phyloP scores from a whole-genome alignment of 1,139 yeast genomes.

The Eremothecium gossypii region DNA sequence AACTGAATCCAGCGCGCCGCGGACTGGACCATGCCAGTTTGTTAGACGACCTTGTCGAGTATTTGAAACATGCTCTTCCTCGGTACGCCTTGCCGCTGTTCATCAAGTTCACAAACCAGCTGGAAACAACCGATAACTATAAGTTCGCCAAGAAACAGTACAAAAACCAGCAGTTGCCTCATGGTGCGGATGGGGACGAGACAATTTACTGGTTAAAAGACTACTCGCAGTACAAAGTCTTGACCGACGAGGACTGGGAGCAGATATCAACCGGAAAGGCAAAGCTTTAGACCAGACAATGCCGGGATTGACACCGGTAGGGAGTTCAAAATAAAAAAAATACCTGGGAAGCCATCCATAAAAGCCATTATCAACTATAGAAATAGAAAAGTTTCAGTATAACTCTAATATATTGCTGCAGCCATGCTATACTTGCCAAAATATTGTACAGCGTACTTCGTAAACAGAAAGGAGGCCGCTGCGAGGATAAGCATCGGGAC shows the following conservation, averaged over 20 bases:
- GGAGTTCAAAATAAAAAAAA: not conserved
- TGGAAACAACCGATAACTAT: conserved; percentile 71
- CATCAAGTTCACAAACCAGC: conserved; percentile 53
- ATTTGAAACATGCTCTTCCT: conserved; percentile 50
- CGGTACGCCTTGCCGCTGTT: conserved; percentile 83
- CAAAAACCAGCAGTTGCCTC: conserved; percentile 70
- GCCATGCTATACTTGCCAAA: not conserved
- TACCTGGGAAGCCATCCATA: not conserved
- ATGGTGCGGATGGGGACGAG: conserved; percentile 53
- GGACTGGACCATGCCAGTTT: conserved; percentile 30
- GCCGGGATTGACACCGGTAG: no score
- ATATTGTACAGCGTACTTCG: conserved; percentile 1
- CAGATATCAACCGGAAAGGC: conserved; percentile 32
- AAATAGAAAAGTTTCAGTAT: not conserved
- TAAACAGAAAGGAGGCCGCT: conserved; percentile 4
- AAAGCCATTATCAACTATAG: not conserved
- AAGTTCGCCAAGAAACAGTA: conserved; percentile 74
- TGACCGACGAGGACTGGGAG: conserved; percentile 54
- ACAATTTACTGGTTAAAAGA: conserved; percentile 61
- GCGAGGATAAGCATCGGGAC: conserved; percentile 10
- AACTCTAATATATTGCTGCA: conserved; percentile 4
- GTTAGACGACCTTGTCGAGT: conserved; percentile 33
- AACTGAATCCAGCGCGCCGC: conserved; percentile 34
- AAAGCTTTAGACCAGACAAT: conserved; percentile 18
- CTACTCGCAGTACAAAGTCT: conserved; percentile 42